A percentile compares a stretch with the other conserved stretches of the same genome.
Evolutionary conservation across 352 stramenopile species (phyloP).

Genomic region (Globisporangium polare): DNA sequence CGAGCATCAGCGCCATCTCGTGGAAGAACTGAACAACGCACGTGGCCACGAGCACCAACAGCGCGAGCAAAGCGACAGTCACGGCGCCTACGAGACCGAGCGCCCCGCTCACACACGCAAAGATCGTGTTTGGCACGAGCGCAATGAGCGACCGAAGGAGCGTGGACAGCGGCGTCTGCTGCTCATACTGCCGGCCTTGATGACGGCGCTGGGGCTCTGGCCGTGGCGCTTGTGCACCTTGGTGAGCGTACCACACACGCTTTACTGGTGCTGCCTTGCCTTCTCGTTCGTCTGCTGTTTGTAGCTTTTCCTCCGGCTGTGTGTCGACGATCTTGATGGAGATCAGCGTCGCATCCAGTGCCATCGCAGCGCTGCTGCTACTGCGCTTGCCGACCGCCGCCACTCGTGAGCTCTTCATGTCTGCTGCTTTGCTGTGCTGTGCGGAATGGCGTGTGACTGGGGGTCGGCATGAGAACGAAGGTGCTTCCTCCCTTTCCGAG

Average conservation of each 20-base stretch:
- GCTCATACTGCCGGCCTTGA: neutral
- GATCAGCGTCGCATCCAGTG: constrained; percentile 4
- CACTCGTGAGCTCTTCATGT: neutral
- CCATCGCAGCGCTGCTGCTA: neutral
- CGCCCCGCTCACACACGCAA: constrained; percentile 6
- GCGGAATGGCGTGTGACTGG: neutral
- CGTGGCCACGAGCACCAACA: constrained; percentile 25
- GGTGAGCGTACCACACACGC: neutral
- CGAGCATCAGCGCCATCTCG: constrained; percentile 5
- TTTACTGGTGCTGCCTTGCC: neutral
- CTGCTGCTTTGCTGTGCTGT: neutral
- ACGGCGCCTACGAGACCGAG: constrained; percentile 18
- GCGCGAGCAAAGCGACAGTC: constrained; percentile 10
- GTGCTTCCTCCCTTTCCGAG: neutral
- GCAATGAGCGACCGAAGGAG: constrained; percentile 2
- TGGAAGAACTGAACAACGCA: constrained; percentile 13
- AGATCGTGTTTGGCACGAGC: constrained; percentile 7
- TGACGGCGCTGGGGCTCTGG: neutral
- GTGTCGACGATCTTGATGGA: constrained; percentile 9
- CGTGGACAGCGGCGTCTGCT: neutral
- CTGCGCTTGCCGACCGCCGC: neutral
- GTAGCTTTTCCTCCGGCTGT: neutral
- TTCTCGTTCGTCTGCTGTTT: neutral
- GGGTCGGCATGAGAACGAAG: neutral
- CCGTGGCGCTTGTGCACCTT: neutral